phyloP scores from a whole-genome alignment of 305 asterid genomes.

The Euphrasia arctica region DNA sequence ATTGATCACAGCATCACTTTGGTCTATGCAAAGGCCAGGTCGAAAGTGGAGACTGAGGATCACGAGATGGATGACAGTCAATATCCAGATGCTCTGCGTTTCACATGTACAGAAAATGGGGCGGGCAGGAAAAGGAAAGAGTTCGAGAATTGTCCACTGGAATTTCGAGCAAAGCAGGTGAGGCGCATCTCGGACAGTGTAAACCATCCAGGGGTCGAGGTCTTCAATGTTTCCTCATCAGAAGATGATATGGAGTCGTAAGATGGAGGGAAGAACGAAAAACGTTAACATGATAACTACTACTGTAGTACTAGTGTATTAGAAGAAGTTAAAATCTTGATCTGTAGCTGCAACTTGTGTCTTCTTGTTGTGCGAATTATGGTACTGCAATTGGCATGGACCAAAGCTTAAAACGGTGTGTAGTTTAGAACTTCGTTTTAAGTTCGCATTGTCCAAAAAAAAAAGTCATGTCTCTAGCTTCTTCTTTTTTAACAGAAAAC shows the following conservation, averaged over 20 bases:
- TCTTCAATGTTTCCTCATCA: neutral
- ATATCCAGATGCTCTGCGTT: no score
- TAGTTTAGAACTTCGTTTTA: neutral
- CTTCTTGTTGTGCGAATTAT: neutral
- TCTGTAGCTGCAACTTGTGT: neutral
- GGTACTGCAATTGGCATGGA: neutral
- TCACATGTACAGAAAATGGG: neutral
- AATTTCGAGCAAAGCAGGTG: neutral
- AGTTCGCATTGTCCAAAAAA: neutral
- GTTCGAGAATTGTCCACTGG: neutral
- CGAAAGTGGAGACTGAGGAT: conserved; percentile 30
- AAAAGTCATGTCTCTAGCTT: no score
- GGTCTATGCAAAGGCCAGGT: conserved; percentile 37
- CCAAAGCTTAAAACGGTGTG: neutral
- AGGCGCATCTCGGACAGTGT: neutral
- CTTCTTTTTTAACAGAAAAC: neutral
- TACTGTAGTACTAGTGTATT: neutral
- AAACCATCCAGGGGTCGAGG: neutral
- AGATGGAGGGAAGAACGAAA: neutral
- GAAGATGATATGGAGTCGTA: conserved; percentile 2
- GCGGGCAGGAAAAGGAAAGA: conserved; percentile 1
- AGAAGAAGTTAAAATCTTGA: neutral
- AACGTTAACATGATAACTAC: neutral
- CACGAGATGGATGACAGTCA: conserved; percentile 31
- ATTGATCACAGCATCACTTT: conserved; percentile 35